Evolutionary conservation across 208 protist species (phyloP), one percentile per base, ranked within the genome.

Genomic region (Wallacemonas sp.): DNA sequence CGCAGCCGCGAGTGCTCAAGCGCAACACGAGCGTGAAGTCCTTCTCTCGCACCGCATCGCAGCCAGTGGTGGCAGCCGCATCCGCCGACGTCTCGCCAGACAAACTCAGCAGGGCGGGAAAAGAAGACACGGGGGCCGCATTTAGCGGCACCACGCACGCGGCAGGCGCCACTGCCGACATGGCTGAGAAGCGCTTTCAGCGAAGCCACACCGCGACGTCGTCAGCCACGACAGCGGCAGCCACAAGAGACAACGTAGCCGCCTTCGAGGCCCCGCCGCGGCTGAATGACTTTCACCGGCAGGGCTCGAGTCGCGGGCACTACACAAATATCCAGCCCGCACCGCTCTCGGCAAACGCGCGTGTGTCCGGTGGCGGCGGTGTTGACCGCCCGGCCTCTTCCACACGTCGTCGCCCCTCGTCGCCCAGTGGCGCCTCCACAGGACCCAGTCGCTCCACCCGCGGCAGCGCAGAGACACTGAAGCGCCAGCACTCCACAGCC

Each of bases 191-290:
- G 50, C 13, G 30, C 29, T 32, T 57, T 15, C 50, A 57, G 42
- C 42, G 42, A 9, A 48, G 42, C 50, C 37, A 45, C 36, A 48
- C 33, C 9, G 24, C 55, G 38, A 62, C 37, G 9, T 62, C 58
- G 34, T 21, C 22, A 9, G 29, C 46, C 13, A 27, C 37, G 32
- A 44, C 2, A 27, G 38, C 54, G 33, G 46, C 19, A 8, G 22
- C 36, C 10, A 63, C 66, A 1, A 59, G 39, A 12, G 53, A 42
- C 13, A 79, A 57, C 15, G 26, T 17, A 6, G 42, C 30, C 22
- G 54, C 53, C 0, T 63, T 79, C 32, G 73, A 79, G 42, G 73
- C 68, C 0, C 62, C 73, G 19, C 73, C 73, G 50, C 66, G 73
- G 2, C 59, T 79, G 4, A 48, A 48, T 24, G 73, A 79, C 29